Base-by-base conservation (phyloP, 257 asterid genomes). In the Coffea eugenioides region DNA sequence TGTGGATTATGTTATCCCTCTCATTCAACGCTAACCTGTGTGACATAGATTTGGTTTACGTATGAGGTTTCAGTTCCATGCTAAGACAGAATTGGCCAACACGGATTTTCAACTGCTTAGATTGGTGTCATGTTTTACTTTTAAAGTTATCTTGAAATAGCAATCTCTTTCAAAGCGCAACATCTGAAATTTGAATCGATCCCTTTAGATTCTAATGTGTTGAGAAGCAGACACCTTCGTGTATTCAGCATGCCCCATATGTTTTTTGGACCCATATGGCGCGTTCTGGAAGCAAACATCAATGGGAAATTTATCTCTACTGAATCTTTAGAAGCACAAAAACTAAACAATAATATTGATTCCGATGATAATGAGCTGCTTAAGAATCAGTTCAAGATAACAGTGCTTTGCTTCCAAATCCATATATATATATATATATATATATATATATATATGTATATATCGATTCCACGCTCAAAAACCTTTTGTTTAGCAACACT, bases 11-110 rank as follows among this genome's bases (percentile, higher is more conserved):
- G 69, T 64, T 64, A 64, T 27, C 34, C 16, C 27, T 6, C 34
- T 25, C 16, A n/a, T 23, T 25, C 20, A 3, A 20, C 18, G 52
- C 7, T 69, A 8, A 25, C 16, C 11, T 3, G n/a, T 15, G 34
- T 71, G 27, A 12, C 59, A 45, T n/a, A 31, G 41, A 71, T 71
- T 46, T 71, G 15, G 34, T 70, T 36, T 36, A 41, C 31, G 68
- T 48, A 39, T 39, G 5, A 39, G 43, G 43, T 52, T 16, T 67
- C 65, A 54, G 43, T 56, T 54, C 68, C 67, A 66, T 77, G 65
- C 62, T 65, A 12, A 77, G 75, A 75, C 81, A 74, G 68, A 75
- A 57, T 61, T 41, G 83, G 62, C 70, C 77, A 68, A 64, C 78
- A 8, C 41, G 59, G 43, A 41, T 78, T 67, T 2, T 78, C 13